These are phyloP conservation scores for Cladosporium sp. DNA, from an alignment of 2,329 filamentous ascomycete genomes.

Conservation along the genomic window DNA sequence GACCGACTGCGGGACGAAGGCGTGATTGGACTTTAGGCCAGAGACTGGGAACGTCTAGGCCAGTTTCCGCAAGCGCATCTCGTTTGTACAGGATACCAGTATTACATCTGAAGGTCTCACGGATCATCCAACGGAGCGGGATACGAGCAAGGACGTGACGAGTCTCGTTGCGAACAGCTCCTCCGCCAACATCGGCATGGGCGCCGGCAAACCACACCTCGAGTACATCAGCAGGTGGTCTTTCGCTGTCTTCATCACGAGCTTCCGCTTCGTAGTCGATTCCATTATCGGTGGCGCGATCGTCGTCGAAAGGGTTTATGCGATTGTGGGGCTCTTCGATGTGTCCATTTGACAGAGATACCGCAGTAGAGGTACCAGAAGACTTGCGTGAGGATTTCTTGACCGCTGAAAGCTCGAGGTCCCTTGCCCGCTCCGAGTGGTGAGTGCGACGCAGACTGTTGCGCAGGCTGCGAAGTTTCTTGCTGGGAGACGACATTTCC, in stretches of 20 bases:
- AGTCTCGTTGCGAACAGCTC: constrained; percentile 38
- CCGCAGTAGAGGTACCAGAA: neutral
- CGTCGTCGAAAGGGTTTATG: constrained; percentile 3
- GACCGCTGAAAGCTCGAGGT: neutral
- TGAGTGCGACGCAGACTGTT: constrained; percentile 1
- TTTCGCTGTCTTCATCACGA: constrained; percentile 20
- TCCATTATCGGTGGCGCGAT: neutral
- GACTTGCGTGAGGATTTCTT: neutral
- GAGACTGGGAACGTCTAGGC: constrained; percentile 40
- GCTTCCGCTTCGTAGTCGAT: constrained; percentile 16
- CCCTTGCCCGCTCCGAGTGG: constrained; percentile 13
- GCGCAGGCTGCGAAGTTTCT: constrained; percentile 6
- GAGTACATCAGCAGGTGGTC: constrained; percentile 32
- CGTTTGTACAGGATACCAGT: constrained; percentile 44
- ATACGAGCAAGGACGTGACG: constrained; percentile 44
- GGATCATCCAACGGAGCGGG: constrained; percentile 47
- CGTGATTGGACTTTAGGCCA: constrained; percentile 37
- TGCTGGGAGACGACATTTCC: neutral
- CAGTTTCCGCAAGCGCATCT: constrained; percentile 36
- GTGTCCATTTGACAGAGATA: neutral
- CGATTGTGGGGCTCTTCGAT: neutral
- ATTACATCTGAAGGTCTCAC: constrained; percentile 44
- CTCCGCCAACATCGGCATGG: constrained; percentile 44
- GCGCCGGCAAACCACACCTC: constrained; percentile 39
- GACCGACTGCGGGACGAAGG: constrained; percentile 30